Conservation (phyloP, 2,329 filamentous ascomycete genomes). For the Cladosporium sp. region DNA sequence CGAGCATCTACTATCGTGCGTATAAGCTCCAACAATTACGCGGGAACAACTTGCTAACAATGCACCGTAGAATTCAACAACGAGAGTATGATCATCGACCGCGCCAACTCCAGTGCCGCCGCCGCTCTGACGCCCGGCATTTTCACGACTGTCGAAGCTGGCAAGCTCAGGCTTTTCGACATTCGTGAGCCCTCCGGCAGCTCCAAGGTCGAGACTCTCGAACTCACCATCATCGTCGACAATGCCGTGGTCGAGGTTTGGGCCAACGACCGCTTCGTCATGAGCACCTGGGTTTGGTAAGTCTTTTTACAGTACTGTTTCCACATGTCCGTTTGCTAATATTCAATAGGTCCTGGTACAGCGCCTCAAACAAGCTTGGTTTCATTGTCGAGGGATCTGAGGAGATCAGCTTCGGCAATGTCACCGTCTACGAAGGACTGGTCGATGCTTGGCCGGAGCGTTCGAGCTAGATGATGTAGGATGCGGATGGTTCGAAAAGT, state of each 20-base stretch:
- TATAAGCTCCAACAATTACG: background rate
- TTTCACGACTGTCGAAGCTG: slow-evolving; percentile 32
- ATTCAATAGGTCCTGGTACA: slow-evolving; percentile 30
- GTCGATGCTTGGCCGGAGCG: slow-evolving; percentile 34
- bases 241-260: slow-evolving; percentile 33
- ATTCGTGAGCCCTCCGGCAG: slow-evolving; percentile 22
- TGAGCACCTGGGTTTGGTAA: slow-evolving; percentile 39
- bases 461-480: background rate
- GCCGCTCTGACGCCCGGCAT: slow-evolving; percentile 34
- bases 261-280: slow-evolving; percentile 37
- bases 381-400: slow-evolving; percentile 33
- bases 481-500: too few species aligned
- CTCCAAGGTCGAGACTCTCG: slow-evolving; percentile 32
- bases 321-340: background rate
- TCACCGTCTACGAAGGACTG: slow-evolving; percentile 34
- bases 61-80: slow-evolving; percentile 34
- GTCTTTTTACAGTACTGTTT: background rate
- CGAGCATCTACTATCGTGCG: slow-evolving; percentile 36
- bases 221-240: slow-evolving; percentile 38
- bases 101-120: slow-evolving; percentile 37
- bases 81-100: slow-evolving; percentile 38
- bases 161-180: slow-evolving; percentile 38
- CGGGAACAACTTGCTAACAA: too few species aligned
- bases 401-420: slow-evolving; percentile 28
- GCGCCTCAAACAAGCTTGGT: slow-evolving; percentile 29